A percentile compares a stretch with the other conserved stretches of the same genome.
Conservation (phyloP, 768 basidiomycete genomes). For the Auricularia heimuer region DNA sequence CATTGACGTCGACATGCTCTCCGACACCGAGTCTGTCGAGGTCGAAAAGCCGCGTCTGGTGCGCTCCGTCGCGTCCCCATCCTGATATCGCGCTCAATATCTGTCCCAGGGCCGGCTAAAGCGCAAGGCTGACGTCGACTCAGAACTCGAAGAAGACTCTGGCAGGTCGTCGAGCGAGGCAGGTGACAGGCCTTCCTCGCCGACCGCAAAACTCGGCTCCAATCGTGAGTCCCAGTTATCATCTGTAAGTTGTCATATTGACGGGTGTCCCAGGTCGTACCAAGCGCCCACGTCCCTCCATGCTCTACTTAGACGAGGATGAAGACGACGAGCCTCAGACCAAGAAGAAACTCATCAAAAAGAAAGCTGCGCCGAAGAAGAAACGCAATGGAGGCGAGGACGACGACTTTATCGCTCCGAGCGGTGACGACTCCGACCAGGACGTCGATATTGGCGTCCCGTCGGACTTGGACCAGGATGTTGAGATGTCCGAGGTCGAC, state of each 20-base stretch:
- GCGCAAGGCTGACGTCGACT: constrained; percentile 51
- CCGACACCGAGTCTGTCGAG: constrained; percentile 31
- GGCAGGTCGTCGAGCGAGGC: constrained; percentile 18
- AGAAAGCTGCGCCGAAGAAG: background rate
- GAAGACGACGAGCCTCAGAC: constrained; percentile 35
- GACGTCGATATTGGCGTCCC: constrained; percentile 1
- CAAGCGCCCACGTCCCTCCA: constrained; percentile 56
- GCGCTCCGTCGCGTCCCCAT: constrained; percentile 7
- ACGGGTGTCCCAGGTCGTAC: constrained; percentile 26
- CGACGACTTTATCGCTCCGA: constrained; percentile 55
- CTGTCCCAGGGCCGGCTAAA: constrained; percentile 24
- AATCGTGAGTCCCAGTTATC: background rate
- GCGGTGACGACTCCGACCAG: constrained; percentile 29
- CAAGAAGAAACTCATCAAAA: constrained; percentile 25
- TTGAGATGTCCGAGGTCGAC: constrained; percentile 9
- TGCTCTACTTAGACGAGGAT: constrained; percentile 23
- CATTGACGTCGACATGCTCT: constrained; percentile 65
- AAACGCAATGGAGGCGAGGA: constrained; percentile 35
- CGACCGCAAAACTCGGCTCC: constrained; percentile 5
- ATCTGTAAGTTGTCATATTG: background rate
- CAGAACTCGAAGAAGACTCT: constrained; percentile 22
- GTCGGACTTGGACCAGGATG: background rate
- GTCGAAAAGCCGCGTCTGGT: constrained; percentile 17
- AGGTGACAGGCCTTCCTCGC: constrained; percentile 18
- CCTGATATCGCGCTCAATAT: constrained; percentile 1